Conservation (phyloP, 768 basidiomycete genomes). For the Boletus bicolor region DNA sequence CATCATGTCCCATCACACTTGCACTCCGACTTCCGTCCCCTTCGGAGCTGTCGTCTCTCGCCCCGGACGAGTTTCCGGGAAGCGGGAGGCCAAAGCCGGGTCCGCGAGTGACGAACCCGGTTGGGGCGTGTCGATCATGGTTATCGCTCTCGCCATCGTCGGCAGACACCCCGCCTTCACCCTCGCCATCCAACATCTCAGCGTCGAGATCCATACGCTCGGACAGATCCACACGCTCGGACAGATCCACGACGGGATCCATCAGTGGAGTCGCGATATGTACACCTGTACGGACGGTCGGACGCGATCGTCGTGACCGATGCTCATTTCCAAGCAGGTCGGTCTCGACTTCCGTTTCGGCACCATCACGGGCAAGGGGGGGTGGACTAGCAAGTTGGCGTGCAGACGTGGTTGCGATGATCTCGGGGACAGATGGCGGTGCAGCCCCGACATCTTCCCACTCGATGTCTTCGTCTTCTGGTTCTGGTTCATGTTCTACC, state of each 20-base stretch:
- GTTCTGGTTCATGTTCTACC: constrained; percentile 42
- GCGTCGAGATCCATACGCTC: constrained; percentile 21
- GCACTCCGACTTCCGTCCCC: constrained; percentile 19
- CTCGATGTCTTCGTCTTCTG: constrained; percentile 28
- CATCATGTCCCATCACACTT: constrained; percentile 10
- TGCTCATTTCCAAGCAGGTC: constrained; percentile 18
- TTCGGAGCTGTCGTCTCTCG: constrained; percentile 19
- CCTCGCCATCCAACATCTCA: constrained; percentile 28
- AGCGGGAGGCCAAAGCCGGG: constrained; percentile 19
- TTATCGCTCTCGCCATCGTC: constrained; percentile 10
- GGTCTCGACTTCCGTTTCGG: constrained; percentile 33
- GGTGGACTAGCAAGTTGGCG: constrained; percentile 24
- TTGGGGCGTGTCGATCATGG: not conserved
- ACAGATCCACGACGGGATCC: constrained; percentile 5
- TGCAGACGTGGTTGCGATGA: not conserved
- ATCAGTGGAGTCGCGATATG: constrained; percentile 14
- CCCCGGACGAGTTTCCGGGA: constrained; percentile 9
- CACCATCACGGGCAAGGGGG: constrained; percentile 28
- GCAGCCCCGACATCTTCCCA: constrained; percentile 17
- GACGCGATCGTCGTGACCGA: constrained; percentile 19
- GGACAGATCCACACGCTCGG: constrained; percentile 7
- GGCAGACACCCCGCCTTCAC: not conserved
- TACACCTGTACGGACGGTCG: constrained; percentile 27
- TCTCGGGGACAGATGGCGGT: not conserved
- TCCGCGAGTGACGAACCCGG: constrained; percentile 11